Percentiles rank a stretch among this genome's conserved stretches.
phyloP scores from a whole-genome alignment of 208 protist species.

The Trypanosoma avium region DNA sequence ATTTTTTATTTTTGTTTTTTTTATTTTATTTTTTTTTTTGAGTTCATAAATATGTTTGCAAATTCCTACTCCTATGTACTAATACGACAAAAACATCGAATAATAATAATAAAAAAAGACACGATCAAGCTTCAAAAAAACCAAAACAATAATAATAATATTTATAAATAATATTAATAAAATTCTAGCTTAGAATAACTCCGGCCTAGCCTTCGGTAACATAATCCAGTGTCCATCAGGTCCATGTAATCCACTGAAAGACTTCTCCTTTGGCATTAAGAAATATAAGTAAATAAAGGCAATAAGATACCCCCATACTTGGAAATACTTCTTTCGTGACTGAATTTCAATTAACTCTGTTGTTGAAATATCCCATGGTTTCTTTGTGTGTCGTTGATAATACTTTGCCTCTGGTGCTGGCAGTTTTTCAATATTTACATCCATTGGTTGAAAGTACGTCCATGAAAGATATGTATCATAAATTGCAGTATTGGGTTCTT shows the following conservation, averaged over 20 bases:
- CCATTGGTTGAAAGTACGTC: conserved; percentile 91
- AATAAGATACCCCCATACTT: conserved; percentile 68
- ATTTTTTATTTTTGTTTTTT: too few relatives aligned
- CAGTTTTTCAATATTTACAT: conserved; percentile 85
- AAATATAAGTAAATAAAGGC: conserved; percentile 82
- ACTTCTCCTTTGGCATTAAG: conserved; percentile 92
- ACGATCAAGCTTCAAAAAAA: conserved; percentile 4
- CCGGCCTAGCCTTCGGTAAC: conserved; percentile 84
- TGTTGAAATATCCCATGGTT: conserved; percentile 85
- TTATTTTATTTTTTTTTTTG: conserved; percentile 4
- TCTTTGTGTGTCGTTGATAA: conserved; percentile 88
- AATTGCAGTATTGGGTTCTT: conserved; percentile 89
- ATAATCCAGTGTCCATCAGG: conserved; percentile 84
- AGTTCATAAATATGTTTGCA: conserved; percentile 12
- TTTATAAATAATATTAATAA: conserved; percentile 6
- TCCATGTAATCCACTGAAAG: conserved; percentile 77
- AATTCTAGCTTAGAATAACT: conserved; percentile 69
- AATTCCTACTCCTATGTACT: conserved; percentile 24
- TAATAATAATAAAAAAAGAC: conserved; percentile 19
- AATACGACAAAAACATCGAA: conserved; percentile 23
- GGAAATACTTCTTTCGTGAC: conserved; percentile 87
- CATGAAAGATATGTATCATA: conserved; percentile 88
- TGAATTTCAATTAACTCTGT: conserved; percentile 89
- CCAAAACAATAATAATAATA: conserved; percentile 1
- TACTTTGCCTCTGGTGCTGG: conserved; percentile 86